Evolutionary conservation across 2,329 filamentous ascomycete species (phyloP), one percentile per base, ranked within the genome.

Genomic region (Teratosphaeria viscida): DNA sequence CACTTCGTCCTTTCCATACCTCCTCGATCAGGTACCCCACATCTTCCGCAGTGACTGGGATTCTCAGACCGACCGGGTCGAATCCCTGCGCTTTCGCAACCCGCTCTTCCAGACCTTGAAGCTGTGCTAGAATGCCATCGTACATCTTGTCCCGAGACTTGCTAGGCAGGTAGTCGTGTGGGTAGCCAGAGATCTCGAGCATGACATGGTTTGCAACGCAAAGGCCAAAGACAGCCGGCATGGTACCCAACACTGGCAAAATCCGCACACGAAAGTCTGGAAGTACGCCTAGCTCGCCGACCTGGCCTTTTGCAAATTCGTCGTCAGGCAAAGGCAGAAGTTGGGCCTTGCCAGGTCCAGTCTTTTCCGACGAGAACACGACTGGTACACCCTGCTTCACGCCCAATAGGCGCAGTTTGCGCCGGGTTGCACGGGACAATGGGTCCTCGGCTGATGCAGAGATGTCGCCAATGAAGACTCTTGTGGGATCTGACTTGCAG

Each of bases 201-300:
- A 99, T 92, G 61, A 97, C 85, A 71, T 97, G 90, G 74, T 97
- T 99, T 3, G 94, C 94, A 8, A 89, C 84, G 0, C 88, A 89
- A 59, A 96, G 88, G 8, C 94, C 94, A 72, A 99, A 99, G 0
- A 97, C 87, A 2, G 94, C 92, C 0, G 94, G 94, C 92, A 99
- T 96, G 0, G 94, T 99, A 0, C 94, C 94, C 2, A 99, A 77
- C 0, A 99, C 94, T 0, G 94, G 94, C 8, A 99, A 76, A 60
- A 99, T 99, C n/a, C 94, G 83, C 10, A 96, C 90, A 27, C 94
- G 83, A 73, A 99, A 99, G 71, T 96, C 92, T 1, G 92, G 89
- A 56, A 99, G 81, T 0, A 95, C 89, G 52, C 91, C 89, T 0
- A 97, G 80, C 65, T 96, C 92, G 29, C 88, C 87, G 0, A 97